phyloP scores from a whole-genome alignment of 1,284 basidiomycete genomes.

The Rhodotorula sp. region DNA sequence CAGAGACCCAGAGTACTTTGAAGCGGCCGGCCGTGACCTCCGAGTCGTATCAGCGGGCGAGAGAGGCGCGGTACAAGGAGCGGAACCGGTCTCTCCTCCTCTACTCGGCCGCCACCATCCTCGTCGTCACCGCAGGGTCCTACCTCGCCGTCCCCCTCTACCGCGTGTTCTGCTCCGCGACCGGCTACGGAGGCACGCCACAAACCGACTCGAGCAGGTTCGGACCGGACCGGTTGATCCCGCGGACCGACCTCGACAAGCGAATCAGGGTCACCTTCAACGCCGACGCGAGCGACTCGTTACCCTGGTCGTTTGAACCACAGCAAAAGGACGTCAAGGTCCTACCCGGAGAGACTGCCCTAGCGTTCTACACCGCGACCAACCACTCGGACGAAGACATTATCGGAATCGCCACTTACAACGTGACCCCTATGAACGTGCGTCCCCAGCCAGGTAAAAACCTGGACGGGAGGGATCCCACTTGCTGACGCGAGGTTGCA shows the following conservation, averaged over 20 bases:
- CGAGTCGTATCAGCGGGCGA: slow-evolving; percentile 23
- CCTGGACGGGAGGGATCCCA: too few species aligned
- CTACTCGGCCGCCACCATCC: slow-evolving; percentile 54
- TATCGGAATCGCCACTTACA: slow-evolving; percentile 98
- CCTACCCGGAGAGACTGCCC: slow-evolving; percentile 89
- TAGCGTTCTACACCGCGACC: slow-evolving; percentile 94
- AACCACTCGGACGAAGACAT: slow-evolving; percentile 83
- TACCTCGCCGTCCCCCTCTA: slow-evolving; percentile 98
- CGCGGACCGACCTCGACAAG: slow-evolving; percentile 60
- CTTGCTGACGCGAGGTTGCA: neutral
- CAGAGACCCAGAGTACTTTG: neutral
- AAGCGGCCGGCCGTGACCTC: neutral
- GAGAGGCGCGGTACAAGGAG: slow-evolving; percentile 21
- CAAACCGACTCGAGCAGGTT: slow-evolving; percentile 73
- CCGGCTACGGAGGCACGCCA: slow-evolving; percentile 93
- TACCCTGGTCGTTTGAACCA: slow-evolving; percentile 92
- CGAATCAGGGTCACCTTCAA: slow-evolving; percentile 91
- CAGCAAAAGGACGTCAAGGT: slow-evolving; percentile 87
- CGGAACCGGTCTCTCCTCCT: slow-evolving; percentile 41
- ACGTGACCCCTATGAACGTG: slow-evolving; percentile 88
- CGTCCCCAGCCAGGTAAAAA: slow-evolving; percentile 42
- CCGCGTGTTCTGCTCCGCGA: slow-evolving; percentile 95
- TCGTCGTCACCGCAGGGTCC: slow-evolving; percentile 75
- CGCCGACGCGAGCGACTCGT: slow-evolving; percentile 79
- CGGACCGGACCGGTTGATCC: slow-evolving; percentile 72